Conservation (phyloP, 805 yeast genomes). For the Starmerella floris region DNA sequence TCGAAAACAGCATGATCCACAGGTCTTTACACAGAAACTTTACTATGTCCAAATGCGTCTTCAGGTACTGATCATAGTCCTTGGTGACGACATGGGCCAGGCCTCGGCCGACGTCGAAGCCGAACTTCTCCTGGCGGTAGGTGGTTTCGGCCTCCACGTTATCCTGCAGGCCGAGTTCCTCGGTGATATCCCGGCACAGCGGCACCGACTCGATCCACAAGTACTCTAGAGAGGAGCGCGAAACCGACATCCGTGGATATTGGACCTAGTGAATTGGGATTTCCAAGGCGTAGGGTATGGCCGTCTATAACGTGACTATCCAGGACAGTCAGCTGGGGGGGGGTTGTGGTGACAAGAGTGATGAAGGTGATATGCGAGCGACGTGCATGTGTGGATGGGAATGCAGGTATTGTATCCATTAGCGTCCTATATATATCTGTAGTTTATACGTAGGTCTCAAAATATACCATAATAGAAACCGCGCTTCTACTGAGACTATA, state of each 20-base stretch:
- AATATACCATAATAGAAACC: too few relatives aligned
- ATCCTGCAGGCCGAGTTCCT: slow-evolving; percentile 28
- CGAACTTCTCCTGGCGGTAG: slow-evolving; percentile 53
- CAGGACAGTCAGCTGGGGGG: too few relatives aligned
- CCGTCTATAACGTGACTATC: too few relatives aligned
- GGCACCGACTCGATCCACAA: slow-evolving; percentile 70
- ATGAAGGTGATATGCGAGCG: too few relatives aligned
- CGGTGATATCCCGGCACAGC: slow-evolving; percentile 48
- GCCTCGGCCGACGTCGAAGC: slow-evolving; percentile 55
- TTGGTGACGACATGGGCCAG: slow-evolving; percentile 36
- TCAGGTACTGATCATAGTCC: slow-evolving; percentile 33
- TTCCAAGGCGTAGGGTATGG: too few relatives aligned
- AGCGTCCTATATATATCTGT: too few relatives aligned
- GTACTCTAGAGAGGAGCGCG: slow-evolving; percentile 36
- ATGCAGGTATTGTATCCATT: too few relatives aligned
- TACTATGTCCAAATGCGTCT: slow-evolving; percentile 67
- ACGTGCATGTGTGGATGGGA: too few relatives aligned
- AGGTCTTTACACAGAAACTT: slow-evolving; percentile 86
- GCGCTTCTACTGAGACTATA: too few relatives aligned
- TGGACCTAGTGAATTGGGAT: too few relatives aligned
- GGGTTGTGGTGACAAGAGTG: too few relatives aligned
- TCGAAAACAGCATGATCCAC: slow-evolving; percentile 67
- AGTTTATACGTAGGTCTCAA: too few relatives aligned
- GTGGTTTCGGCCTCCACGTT: slow-evolving; percentile 37
- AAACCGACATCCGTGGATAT: slow-evolving; percentile 23